These are phyloP conservation scores for Botrytis porri DNA, from an alignment of 2,329 filamentous ascomycete species.

Conservation along the genomic window DNA sequence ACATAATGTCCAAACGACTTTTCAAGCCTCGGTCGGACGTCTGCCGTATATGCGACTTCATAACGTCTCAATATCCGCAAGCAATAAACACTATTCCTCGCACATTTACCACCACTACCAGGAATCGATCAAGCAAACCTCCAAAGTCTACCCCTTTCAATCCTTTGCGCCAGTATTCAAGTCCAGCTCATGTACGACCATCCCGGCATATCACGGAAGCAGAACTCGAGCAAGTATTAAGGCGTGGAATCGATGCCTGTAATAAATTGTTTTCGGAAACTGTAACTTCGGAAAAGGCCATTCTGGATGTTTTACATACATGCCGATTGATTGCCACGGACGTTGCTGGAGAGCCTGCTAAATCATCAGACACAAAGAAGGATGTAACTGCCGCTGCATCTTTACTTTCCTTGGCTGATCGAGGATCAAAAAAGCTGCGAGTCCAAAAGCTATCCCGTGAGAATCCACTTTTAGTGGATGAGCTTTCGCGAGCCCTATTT, in stretches of 20 bases:
- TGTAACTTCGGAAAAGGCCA: constrained; percentile 31
- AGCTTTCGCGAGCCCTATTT: constrained; percentile 61
- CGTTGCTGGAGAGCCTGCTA: constrained; percentile 29
- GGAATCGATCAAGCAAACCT: constrained; percentile 15
- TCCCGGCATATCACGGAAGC: constrained; percentile 21
- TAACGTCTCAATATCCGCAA: constrained; percentile 28
- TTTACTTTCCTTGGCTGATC: constrained; percentile 47
- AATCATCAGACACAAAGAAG: constrained; percentile 23
- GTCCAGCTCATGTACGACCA: neutral
- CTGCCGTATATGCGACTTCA: constrained; percentile 46
- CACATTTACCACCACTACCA: constrained; percentile 28
- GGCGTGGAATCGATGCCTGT: constrained; percentile 27
- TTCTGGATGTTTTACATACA: constrained; percentile 23
- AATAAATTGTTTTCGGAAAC: constrained; percentile 28
- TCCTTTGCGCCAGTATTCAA: neutral
- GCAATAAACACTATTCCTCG: constrained; percentile 22
- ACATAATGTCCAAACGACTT: constrained; percentile 43
- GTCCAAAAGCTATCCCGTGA: constrained; percentile 24
- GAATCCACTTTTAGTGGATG: constrained; percentile 40
- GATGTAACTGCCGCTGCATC: constrained; percentile 48
- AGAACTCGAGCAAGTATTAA: constrained; percentile 28
- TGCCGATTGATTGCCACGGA: constrained; percentile 31
- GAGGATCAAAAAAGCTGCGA: constrained; percentile 23
- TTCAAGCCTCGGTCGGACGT: constrained; percentile 39
- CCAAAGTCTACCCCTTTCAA: neutral